Evolutionary conservation across 192 early-diverging fungal genomes (phyloP), one percentile per base, ranked within the genome.

Genomic region (Gamsiella multidivaricata): DNA sequence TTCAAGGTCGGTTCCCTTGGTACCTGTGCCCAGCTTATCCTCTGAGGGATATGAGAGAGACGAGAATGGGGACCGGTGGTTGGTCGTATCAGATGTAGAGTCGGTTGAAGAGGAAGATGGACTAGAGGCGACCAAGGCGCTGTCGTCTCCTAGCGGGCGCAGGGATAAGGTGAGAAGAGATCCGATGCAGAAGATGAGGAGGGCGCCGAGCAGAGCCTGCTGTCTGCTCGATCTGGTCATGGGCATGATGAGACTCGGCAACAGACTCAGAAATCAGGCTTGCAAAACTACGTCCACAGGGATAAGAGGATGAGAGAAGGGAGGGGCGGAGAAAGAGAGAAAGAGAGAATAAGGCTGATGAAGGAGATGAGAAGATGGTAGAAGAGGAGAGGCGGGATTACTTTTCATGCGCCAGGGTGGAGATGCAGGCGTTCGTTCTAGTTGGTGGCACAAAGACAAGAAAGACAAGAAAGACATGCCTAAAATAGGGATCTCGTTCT

Each of bases 161-260:
- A 66, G 15, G 0, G 74, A 69, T 11, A 78, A 43, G 1, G 66
- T 58, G 46, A 78, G 74, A 20, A 78, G 58, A 23, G 74, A 78
- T 1, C 65, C 74, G 32, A 78, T 78, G 66, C 65, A 69, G 18
- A 78, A 64, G 50, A 78, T 53, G 41, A 78, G 60, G 17, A 78
- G 66, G 26, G 47, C 65, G 37, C 74, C 74, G 45, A 78, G 60
- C 54, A 78, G 23, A 43, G 74, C 66, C 29, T 66, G 45, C 9
- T 78, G 74, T 54, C 74, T 65, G 23, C 42, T 58, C n/a, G 66
- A 64, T 43, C 61, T 69, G 59, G 57, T 69, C 53, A 55, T 61
- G 52, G 20, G 39, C 39, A 14, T 41, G 39, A 41, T 41, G 39
- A 41, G 39, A 41, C 8, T 41, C 39, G 14, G 39, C 39, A 14